Evolutionary conservation across 1,284 basidiomycete species (phyloP).

Genomic region (Meira miltonrushii): DNA sequence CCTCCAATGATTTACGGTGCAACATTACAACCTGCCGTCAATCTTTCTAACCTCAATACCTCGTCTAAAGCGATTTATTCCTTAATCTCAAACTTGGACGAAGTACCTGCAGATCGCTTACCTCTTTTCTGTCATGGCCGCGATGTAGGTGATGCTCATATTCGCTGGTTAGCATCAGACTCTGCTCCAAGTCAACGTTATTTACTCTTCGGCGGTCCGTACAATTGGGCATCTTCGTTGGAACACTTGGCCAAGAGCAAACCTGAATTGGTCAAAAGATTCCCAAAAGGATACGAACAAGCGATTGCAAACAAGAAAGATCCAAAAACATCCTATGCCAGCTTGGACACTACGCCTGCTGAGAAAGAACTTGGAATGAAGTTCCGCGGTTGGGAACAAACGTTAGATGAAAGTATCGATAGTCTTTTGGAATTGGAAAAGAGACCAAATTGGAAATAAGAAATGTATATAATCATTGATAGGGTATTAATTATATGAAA

Average conservation of each 20-base stretch:
- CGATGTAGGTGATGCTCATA: slow-evolving; percentile 46
- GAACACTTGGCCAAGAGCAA: slow-evolving; percentile 25
- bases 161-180: slow-evolving; percentile 22
- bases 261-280: slow-evolving; percentile 25
- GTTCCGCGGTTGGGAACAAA: slow-evolving; percentile 38
- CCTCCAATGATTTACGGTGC: slow-evolving; percentile 46
- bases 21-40: slow-evolving; percentile 31
- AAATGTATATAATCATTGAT: not conserved
- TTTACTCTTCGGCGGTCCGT: slow-evolving; percentile 35
- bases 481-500: too few relatives aligned
- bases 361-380: slow-evolving; percentile 21
- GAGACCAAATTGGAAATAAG: slow-evolving; percentile 24
- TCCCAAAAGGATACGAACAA: slow-evolving; percentile 43
- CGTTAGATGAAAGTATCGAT: slow-evolving; percentile 36
- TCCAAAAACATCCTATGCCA: slow-evolving; percentile 12
- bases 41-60: slow-evolving; percentile 36
- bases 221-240: slow-evolving; percentile 37
- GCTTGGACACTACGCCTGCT: slow-evolving; percentile 31
- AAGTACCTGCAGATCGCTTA: slow-evolving; percentile 46
- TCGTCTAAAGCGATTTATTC: slow-evolving; percentile 37
- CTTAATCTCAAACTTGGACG: slow-evolving; percentile 30
- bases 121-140: slow-evolving; percentile 50
- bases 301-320: slow-evolving; percentile 13
- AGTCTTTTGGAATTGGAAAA: slow-evolving; percentile 34
- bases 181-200: slow-evolving; percentile 28